Base-by-base conservation (phyloP, 352 stramenopile genomes). In the Thraustochytrium striatum region DNA sequence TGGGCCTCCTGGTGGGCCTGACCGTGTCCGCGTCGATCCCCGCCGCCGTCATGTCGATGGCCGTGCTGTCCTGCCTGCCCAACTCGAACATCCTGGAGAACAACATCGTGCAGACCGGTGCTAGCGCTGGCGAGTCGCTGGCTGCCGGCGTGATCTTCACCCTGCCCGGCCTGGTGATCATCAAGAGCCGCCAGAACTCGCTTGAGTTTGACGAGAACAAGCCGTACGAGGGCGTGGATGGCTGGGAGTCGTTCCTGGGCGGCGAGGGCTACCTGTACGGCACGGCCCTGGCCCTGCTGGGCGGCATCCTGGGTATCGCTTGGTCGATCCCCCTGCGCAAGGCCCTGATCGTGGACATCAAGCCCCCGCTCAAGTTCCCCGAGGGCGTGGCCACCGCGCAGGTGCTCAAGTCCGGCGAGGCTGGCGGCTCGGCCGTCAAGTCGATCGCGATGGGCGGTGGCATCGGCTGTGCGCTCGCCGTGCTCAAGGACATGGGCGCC, bases 1-100 rank as follows among this genome's bases (percentile, higher is more conserved):
- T 81, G 33, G 72, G 72, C 30, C 59, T 81, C 25, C 39, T 78
- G 13, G 72, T 73, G 13, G 72, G 72, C 61, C 47, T 81, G 36
- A 81, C 72, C 9, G 72, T 81, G 57, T 69, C 38, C 43, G 72
- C 72, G n/a, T 81, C 72, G 43, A 81, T 81, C 72, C 72, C 72
- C 19, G 57, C 57, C 11, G 55, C 61, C 30, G 72, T 81, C 25
- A 78, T 81, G 33, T 70, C 72, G 9, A 78, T 81, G 72, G 72
- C 57, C 25, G 30, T 32, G 21, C 61, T 78, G 28, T 32, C 39
- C 30, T 70, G 57, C 57, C 58, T 81, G 35, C 39, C 39, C 36
- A 38, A 58, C 41, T 57, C 43, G 21, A 78, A 70, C 61, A 78
- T 81, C 41, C 35, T 78, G 21, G 72, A 81, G 58, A 81, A 78